Evolutionary conservation across 1,139 yeast species (phyloP).

Genomic region (Geotrichum aggregatum): DNA sequence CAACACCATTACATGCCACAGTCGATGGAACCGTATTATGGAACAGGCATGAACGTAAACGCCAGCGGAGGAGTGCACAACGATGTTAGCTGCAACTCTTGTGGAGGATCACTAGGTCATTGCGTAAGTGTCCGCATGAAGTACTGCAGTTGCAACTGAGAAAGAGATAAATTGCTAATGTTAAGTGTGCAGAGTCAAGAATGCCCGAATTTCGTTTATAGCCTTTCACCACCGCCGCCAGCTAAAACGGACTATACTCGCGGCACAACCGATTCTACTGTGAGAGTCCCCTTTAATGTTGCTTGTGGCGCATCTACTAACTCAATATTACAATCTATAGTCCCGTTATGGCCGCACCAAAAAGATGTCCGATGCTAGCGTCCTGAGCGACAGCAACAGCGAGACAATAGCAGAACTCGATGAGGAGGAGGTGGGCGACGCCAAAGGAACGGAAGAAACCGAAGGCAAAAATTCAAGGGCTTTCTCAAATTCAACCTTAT

Average conservation of each 20-base stretch:
- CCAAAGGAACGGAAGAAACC: too few species aligned
- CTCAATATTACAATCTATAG: too few species aligned
- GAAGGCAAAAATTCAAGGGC: too few species aligned
- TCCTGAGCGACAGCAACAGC: neutral
- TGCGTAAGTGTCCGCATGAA: conserved; percentile 63
- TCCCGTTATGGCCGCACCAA: neutral
- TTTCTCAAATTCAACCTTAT: neutral
- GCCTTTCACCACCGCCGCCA: too few species aligned
- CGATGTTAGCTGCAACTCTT: conserved; percentile 41
- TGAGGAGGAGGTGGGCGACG: neutral
- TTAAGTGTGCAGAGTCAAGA: neutral
- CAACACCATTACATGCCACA: too few species aligned
- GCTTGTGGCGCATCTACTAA: too few species aligned
- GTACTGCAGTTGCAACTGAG: neutral
- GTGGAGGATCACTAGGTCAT: conserved; percentile 67
- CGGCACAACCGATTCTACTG: too few species aligned
- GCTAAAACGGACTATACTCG: too few species aligned
- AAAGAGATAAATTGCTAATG: neutral
- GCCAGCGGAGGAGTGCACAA: conserved; percentile 22
- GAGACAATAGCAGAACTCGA: neutral
- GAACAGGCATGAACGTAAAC: neutral
- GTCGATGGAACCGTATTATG: too few species aligned
- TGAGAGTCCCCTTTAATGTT: too few species aligned
- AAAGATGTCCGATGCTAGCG: neutral
- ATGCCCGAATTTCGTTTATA: neutral